Evolutionary conservation across 2,329 filamentous ascomycete species (phyloP).

Genomic region (Diaporthe ilicicola): DNA sequence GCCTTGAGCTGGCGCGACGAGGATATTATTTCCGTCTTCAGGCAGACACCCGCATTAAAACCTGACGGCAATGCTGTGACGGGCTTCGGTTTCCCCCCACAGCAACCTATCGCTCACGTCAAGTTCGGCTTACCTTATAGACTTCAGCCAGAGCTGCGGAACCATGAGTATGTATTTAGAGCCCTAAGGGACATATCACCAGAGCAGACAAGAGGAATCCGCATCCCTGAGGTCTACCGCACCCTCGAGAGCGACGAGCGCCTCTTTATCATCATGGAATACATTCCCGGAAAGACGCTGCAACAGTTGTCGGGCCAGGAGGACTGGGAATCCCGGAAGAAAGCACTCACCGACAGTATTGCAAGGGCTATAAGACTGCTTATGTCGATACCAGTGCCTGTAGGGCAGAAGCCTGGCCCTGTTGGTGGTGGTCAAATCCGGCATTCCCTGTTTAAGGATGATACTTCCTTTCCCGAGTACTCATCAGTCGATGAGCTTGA

Average conservation of each 20-base stretch:
- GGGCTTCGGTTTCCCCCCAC: background rate
- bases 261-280: background rate
- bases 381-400: constrained; percentile 22
- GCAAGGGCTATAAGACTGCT: background rate
- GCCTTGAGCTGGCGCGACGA: background rate
- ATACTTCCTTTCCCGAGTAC: background rate
- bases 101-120: background rate
- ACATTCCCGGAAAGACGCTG: background rate
- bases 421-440: background rate
- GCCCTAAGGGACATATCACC: background rate
- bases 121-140: background rate
- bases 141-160: background rate
- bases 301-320: background rate
- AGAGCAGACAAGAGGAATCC: background rate
- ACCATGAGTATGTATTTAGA: background rate
- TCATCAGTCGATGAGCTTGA: background rate
- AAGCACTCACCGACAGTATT: background rate
- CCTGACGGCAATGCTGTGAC: background rate
- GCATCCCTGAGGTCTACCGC: background rate
- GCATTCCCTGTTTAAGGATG: background rate
- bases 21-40: background rate
- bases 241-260: background rate
- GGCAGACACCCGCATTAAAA: background rate
- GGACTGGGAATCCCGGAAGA: background rate
- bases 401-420: background rate